Evolutionary conservation across 306 rosid species (phyloP).

Genomic region (Ochetophila trinervis): DNA sequence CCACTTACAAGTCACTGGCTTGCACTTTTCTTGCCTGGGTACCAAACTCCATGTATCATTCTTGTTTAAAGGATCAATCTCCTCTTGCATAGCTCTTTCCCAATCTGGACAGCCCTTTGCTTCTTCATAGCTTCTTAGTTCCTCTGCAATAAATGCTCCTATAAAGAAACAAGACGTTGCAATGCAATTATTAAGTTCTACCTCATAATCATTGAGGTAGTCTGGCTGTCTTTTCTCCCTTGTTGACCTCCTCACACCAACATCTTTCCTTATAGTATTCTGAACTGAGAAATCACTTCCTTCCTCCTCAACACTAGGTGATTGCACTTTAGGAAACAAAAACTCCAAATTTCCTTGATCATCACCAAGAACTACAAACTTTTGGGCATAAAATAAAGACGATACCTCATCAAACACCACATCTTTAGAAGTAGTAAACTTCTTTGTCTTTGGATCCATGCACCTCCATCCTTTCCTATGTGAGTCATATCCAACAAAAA

Average conservation of each 20-base stretch:
- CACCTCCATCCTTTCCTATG: too few relatives aligned
- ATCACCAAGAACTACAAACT: too few relatives aligned
- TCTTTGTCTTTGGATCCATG: too few relatives aligned
- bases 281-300: too few relatives aligned
- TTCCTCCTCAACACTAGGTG: too few relatives aligned
- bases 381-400: too few relatives aligned
- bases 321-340: too few relatives aligned
- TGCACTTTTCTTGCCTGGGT: neutral
- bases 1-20: neutral
- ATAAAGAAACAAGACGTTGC: neutral
- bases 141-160: neutral
- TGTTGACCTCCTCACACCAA: neutral
- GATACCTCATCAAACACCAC: too few relatives aligned
- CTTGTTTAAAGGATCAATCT: neutral
- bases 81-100: neutral
- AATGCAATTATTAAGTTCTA: neutral
- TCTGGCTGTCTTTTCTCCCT: neutral
- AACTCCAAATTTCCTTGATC: too few relatives aligned
- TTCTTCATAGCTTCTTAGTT: neutral
- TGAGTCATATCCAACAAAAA: too few relatives aligned
- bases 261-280: too few relatives aligned
- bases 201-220: constrained; percentile 3
- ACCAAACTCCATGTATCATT: constrained; percentile 3
- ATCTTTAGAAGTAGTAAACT: too few relatives aligned
- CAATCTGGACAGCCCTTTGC: neutral